phyloP scores from a whole-genome alignment of 106 monocot genomes.

The Allium cepa region DNA sequence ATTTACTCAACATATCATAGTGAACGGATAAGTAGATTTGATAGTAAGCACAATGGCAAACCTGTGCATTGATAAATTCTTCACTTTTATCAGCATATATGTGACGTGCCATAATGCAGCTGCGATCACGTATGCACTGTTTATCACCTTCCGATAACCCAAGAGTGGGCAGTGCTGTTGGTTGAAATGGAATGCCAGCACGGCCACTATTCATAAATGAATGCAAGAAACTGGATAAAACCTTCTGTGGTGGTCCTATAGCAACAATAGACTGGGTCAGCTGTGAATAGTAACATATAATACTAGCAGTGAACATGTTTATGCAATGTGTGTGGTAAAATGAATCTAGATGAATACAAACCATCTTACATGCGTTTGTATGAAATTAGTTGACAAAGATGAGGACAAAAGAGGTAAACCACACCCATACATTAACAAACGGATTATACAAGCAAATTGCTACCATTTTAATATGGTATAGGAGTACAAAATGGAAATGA shows the following conservation, averaged over 20 bases:
- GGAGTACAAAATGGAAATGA: too few species aligned
- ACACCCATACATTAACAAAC: too few species aligned
- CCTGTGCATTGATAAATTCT: slow-evolving; percentile 93
- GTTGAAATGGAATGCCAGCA: slow-evolving; percentile 73
- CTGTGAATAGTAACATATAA: too few species aligned
- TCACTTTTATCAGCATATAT: slow-evolving; percentile 93
- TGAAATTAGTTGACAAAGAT: too few species aligned
- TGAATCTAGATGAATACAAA: too few species aligned
- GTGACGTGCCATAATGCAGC: slow-evolving; percentile 94
- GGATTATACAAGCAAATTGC: too few species aligned
- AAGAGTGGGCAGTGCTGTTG: slow-evolving; percentile 64
- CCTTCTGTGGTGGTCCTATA: slow-evolving; percentile 87
- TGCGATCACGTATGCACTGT: slow-evolving; percentile 94
- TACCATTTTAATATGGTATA: too few species aligned
- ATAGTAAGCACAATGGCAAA: slow-evolving; percentile 8
- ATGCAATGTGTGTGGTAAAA: too few species aligned
- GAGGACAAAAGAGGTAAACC: too few species aligned
- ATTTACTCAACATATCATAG: too few species aligned
- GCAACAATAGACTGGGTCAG: slow-evolving; percentile 4
- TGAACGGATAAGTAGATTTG: neutral
- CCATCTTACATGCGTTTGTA: too few species aligned
- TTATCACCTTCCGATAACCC: slow-evolving; percentile 96
- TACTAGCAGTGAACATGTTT: too few species aligned
- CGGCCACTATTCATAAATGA: slow-evolving; percentile 79
- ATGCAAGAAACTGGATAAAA: slow-evolving; percentile 76